Base-by-base conservation (phyloP, 192 early-diverging fungal species). In the Coemansia sp. region DNA sequence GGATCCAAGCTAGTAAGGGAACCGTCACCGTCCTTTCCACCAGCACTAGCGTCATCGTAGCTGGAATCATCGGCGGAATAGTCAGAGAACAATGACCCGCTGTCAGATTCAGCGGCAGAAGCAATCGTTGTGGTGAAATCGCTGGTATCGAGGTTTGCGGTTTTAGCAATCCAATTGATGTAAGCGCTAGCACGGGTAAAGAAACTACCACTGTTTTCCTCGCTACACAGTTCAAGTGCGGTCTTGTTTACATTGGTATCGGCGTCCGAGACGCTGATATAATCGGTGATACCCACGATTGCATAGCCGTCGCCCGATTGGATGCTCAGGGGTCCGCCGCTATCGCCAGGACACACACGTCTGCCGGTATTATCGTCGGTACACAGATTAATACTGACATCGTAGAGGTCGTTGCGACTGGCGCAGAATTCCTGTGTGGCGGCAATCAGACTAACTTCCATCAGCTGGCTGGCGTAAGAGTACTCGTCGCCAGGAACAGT, bases 261-360 rank as follows among this genome's bases (percentile, higher is more conserved):
- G 2, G 70, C 64, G 14, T 63, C 67, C 15, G 68, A 65, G 6
- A 72, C 20, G 2, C 70, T 65, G 1, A 64, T 59, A 29, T 61
- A 68, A 47, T 68, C 70, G 28, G 72, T 78, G 6, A 78, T n/a
- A 25, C 67, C 72, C 23, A 67, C 36, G 13, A 80, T 30, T 0
- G 64, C 71, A 48, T 45, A 55, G 2, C 9, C 31, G 9, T 25
- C 38, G 17, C 53, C 64, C 22, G 48, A 33, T 0, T 55, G 22
- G 0, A 65, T 67, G 7, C 55, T 19, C 20, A 82, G 60, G 0
- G 81, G 81, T 13, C 81, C 75, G 8, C 75, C 81, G 4, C 75
- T 78, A 23, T 82, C 75, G 1, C 81, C 81, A 5, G 38, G 20
- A 29, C 81, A 82, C 0, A 75, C 74, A 55, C 74, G 72, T 17